Evolutionary conservation across 2,329 filamentous ascomycete genomes (phyloP), one percentile per base, ranked within the genome.

Genomic region (Pseudofabraea citricarpa): DNA sequence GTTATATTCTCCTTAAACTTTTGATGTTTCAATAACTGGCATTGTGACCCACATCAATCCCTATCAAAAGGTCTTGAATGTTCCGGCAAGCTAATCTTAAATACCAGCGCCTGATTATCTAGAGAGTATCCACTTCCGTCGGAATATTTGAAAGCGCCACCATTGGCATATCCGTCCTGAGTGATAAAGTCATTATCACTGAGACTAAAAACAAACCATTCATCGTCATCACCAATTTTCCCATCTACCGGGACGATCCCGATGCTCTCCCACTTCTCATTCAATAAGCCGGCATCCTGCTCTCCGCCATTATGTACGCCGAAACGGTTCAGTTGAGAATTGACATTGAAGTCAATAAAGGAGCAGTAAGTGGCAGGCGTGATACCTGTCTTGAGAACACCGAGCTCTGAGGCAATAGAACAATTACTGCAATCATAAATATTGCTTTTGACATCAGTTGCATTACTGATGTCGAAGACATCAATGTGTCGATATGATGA

Each of bases 101-200:
- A 83, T 3, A 80, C 74, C 53, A 83, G 59, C 6, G 71, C 74
- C 61, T 84, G 80, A 38, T 70, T 81, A 51, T 80, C 71, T 32
- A 83, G 50, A 48, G 72, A 69, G 51, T 66, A 79, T 0, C 78
- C 79, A 27, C 71, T 74, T 2, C 54, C 64, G 57, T 84, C 80
- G 5, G 62, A 61, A 52, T 80, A 84, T 12, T 58, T 56, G 42
- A 75, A 70, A 41, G 66, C 61, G 4, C 79, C 80, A 43, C 64
- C 68, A 44, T 83, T 73, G 57, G 80, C 66, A 47, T 68, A 71
- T 1, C 75, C 73, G 59, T 87, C 69, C 60, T 87, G 82, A 0
- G 83, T 87, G 44, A 88, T 80, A 53, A 87, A 87, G 60, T 89
- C 84, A 56, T 89, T 86, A 55, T 88, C 85, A 44, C 76, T 84